Evolutionary conservation across 345 rosid species (phyloP), one percentile per base, ranked within the genome.

Genomic region (Moringa oleifera): DNA sequence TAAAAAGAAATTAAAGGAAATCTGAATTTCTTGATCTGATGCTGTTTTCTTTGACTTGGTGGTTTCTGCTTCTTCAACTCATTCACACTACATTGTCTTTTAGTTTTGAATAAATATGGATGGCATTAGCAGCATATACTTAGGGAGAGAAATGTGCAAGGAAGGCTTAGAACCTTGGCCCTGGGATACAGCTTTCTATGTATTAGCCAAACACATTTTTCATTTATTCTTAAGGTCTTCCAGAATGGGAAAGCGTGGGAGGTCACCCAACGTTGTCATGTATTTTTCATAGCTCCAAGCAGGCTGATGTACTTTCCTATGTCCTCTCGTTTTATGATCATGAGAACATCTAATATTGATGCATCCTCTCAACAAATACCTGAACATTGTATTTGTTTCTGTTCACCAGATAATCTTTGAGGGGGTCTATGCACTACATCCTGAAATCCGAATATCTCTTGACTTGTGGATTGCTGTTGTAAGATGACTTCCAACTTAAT

Each of bases 401-500:
- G 41, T 46, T 77, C 73, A 60, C 56, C 82, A 95, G 97, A 79
- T 91, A 59, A 85, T 95, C 69, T 91, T 95, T 71, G 99, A 95
- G 79, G 99, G 99, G 69, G 86, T 95, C 45, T 91, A 95, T 70
- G 97, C 97, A 20, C 70, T 91, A 77, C 99, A 91, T 79, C 99
- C 97, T 63, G 91, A 87, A 75, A 95, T 91, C 70, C 76, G 97
- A 66, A 78, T 77, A 73, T 88, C 96, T 52, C 79, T 95, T 61
- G 96, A 95, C 77, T 75, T 95, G 71, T 91, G 97, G 97, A 84
- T 95, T 79, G 97, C 97, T 81, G 97, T 95, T 75, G 99, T 95
- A 85, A 78, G 97, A 63, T 68, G 58, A 56, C 59, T 56, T 68
- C 69, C 73, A 63, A 61, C 65, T 58, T 41, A 55, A 45, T 37